Conservation (phyloP, 345 rosid species). For the Conringia planisiliqua region DNA sequence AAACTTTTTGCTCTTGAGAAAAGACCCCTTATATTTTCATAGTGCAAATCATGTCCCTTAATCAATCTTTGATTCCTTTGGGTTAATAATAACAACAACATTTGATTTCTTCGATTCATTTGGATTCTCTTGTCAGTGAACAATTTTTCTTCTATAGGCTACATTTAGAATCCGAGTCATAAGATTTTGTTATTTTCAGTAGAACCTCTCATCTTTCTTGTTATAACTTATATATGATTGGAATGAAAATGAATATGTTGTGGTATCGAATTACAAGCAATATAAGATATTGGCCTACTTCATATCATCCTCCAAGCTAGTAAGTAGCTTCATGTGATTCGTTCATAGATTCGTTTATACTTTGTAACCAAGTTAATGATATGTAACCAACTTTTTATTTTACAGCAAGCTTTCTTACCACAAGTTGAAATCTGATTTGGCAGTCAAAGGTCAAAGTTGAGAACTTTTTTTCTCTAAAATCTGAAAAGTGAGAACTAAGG, state of each 20-base stretch:
- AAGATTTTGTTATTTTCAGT: not conserved
- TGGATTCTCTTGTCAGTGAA: not conserved
- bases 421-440: not conserved
- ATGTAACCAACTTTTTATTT: not conserved
- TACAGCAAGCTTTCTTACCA: not conserved
- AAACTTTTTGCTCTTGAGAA: not conserved
- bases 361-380: not conserved
- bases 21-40: conserved; percentile 1
- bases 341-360: not conserved
- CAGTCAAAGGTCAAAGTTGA: not conserved
- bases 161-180: too few species aligned
- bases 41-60: not conserved
- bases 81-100: too few species aligned
- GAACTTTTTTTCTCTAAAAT: not conserved
- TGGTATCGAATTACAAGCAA: not conserved
- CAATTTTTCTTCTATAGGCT: too few species aligned
- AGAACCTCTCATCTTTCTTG: not conserved
- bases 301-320: not conserved
- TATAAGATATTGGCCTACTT: not conserved
- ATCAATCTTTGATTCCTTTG: not conserved
- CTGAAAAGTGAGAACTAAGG: not conserved
- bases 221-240: not conserved
- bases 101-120: not conserved
- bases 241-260: not conserved
- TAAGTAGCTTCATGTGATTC: not conserved